Evolutionary conservation across 176 grass and related monocot genomes (phyloP).

Genomic region (Dendrocalamus sinicus): DNA sequence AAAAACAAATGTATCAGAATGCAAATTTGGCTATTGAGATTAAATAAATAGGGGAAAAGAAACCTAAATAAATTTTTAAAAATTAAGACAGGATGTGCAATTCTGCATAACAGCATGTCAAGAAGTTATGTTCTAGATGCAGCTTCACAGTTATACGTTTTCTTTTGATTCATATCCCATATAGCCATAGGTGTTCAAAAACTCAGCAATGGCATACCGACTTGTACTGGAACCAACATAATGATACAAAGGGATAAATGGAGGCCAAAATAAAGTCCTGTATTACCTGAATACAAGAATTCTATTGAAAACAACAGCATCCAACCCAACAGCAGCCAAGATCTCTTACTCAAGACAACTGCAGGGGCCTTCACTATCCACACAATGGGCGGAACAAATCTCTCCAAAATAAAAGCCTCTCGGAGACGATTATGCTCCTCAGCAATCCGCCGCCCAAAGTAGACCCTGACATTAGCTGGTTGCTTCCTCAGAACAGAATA

Average conservation of each 20-base stretch:
- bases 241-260: background rate
- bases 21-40: background rate
- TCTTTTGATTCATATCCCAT: too few species aligned
- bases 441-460: conserved; percentile 74
- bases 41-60: background rate
- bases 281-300: conserved; percentile 80
- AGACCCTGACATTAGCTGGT: conserved; percentile 77
- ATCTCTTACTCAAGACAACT: conserved; percentile 84
- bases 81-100: background rate
- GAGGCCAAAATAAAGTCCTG: conserved; percentile 12
- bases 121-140: background rate
- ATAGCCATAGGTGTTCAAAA: too few species aligned
- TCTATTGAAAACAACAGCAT: conserved; percentile 87
- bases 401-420: conserved; percentile 75
- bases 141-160: too few species aligned
- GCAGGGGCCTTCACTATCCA: conserved; percentile 91
- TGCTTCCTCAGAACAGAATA: conserved; percentile 93
- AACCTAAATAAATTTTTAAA: background rate
- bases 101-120: background rate
- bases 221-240: background rate
- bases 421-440: conserved; percentile 64
- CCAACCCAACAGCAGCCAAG: conserved; percentile 68
- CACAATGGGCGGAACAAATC: conserved; percentile 69
- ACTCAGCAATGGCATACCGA: background rate
- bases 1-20: conserved; percentile 33